Percentiles rank a stretch among this genome's conserved stretches.
Conservation (phyloP, 2,329 filamentous ascomycete species). For the Colletotrichum horii region DNA sequence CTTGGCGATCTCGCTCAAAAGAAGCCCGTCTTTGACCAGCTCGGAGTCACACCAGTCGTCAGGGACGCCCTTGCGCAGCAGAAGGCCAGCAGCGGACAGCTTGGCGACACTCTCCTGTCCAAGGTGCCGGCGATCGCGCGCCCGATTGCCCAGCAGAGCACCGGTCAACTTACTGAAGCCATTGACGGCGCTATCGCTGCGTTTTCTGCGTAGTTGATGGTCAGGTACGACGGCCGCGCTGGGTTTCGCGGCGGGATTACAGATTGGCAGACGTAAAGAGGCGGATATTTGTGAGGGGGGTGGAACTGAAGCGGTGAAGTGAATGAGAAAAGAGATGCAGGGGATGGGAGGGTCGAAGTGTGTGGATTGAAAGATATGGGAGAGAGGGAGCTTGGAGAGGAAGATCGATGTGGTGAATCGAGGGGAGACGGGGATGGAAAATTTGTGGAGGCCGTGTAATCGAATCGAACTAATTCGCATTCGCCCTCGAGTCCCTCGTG, state of each 20-base stretch:
- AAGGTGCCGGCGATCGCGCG: slow-evolving; percentile 15
- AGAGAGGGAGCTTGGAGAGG: not conserved
- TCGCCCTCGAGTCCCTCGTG: not conserved
- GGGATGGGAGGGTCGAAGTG: not conserved
- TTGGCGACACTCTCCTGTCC: not conserved
- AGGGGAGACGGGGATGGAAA: not conserved
- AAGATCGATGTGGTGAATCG: not conserved
- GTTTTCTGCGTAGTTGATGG: not conserved
- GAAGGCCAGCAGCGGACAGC: not conserved
- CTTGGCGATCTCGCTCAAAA: slow-evolving; percentile 12
- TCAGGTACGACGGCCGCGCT: not conserved
- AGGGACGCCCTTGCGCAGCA: not conserved
- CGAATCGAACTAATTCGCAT: slow-evolving; percentile 3
- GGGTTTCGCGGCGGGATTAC: not conserved
- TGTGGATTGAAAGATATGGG: not conserved
- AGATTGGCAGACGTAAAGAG: not conserved
- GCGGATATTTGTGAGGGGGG: not conserved
- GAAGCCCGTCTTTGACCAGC: slow-evolving; percentile 19
- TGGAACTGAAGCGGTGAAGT: not conserved
- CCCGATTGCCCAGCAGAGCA: slow-evolving; percentile 17
- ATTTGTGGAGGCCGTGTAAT: not conserved
- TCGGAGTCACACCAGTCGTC: slow-evolving; percentile 10
- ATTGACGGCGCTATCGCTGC: slow-evolving; percentile 8
- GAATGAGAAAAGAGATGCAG: not conserved
- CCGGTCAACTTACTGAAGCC: slow-evolving; percentile 1